Evolutionary conservation across 2,329 filamentous ascomycete genomes (phyloP), one percentile per base, ranked within the genome.

Genomic region (Aspergillus phoenicis): DNA sequence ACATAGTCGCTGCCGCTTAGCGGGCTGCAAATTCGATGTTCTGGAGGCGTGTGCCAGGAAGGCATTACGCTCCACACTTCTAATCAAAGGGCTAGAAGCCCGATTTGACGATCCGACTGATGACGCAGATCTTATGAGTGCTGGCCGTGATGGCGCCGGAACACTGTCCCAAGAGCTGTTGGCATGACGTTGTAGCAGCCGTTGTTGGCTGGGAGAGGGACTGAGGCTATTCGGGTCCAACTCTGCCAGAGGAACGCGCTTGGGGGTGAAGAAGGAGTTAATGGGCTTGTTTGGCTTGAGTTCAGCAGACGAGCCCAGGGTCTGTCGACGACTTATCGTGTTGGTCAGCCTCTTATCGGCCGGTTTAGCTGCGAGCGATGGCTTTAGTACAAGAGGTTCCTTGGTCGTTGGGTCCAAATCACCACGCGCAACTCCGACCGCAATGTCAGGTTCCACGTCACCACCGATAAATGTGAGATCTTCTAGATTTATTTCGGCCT

Each of bases 361-460:
- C 51, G 64, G 59, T 3, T 54, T 63, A 17, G 67, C 64, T 57
- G 70, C 62, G 58, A 64, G 66, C 56, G 67, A 61, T 2, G 72
- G 73, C 54, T 76, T 75, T 11, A 83, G 60, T 24, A 72, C 64
- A 52, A 88, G 82, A 2, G 82, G 84, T 62, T 88, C 75, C 76
- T 97, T 98, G 1, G 93, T 96, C 66, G 94, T 95, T 2, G 95
- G 95, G 73, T 98, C 89, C 49, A 97, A 77, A 67, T 97, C 90
- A 38, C 95, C 95, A 39, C 75, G 80, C 24, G 95, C 92, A 61
- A 99, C 89, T 5, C 87, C 88, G 54, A 83, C 82, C 7, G 94
- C 93, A 61, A 91, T 75, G 52, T 88, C 82, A 1, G 88, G 80
- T 33, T 90, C 87, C 48, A 96, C 85, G 66, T 87, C 83, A 20